Base-by-base conservation (phyloP, 495 filamentous ascomycete genomes). In the Talaromyces ruber region DNA sequence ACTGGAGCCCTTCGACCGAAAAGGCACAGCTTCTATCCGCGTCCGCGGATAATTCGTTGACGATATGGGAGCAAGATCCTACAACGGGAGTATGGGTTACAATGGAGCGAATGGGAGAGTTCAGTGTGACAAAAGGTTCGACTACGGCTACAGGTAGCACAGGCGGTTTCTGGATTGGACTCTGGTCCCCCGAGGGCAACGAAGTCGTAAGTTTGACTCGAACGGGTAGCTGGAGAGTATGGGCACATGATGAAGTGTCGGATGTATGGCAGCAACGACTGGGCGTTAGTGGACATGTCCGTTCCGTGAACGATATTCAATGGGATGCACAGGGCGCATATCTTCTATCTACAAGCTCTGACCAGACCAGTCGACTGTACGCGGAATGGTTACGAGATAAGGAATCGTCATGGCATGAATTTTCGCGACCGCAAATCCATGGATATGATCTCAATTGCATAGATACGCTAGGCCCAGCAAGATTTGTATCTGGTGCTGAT, bases 361-460 rank as follows among this genome's bases (percentile, higher is more conserved):
- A 98, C 74, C 94, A 98, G 71, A 98, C 95, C 4, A 96, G 94
- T n/a, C 82, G 94, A 34, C 79, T 98, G 34, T 91, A 90, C 72
- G 89, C 92, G n/a, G 74, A 87, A 72, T 98, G 94, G 94, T 77
- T 82, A 53, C 76, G 79, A 9, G 77, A 74, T 6, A 72, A 68
- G 4, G 62, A 65, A 47, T 64, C 67, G 58, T 86, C 89, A 30
- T 98, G 95, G 95, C 94, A 98, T 73, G 94, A 98, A 75, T 89
- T 98, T 75, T 86, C 93, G 6, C 82, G 94, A 52, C 95, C 94
- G 18, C 94, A 99, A 68, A 98, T 98, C 61, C 94, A 99, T 76
- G 94, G 94, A 37, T 99, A 99, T 69, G 94, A 97, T 70, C 80
- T 99, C 63, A 99, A 98, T 76, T 97, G 93, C 71, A 84, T 97